Evolutionary conservation across 1,139 yeast species (phyloP), one percentile per base, ranked within the genome.

Genomic region (Zygotorulaspora mrakii): DNA sequence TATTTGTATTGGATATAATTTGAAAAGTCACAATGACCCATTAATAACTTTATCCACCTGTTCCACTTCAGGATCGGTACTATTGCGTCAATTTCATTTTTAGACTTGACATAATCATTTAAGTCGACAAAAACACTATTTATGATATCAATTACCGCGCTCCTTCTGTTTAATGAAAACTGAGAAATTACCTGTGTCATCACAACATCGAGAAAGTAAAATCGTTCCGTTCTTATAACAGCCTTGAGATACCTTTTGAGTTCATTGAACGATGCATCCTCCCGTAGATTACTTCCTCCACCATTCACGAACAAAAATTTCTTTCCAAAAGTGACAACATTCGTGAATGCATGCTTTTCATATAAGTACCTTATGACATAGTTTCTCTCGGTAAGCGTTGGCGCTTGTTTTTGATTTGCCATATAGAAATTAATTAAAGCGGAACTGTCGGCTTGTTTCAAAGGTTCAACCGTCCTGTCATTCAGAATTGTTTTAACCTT

Each of bases 21-120:
- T 2, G 51, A 41, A 23, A 53, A 47, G 25, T 55, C 54, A 32
- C 57, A 55, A 33, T 50, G 50, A 3, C 63, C 62, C 20, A 54
- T 48, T 20, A 55, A 29, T 14, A 40, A 23, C 17, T 44, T 51
- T 26, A 50, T 44, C 54, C 59, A 49, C 23, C 46, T 43, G 9
- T 43, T 47, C 62, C 63, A 58, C 22, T 45, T 43, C 8, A 44
- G 22, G 14, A 54, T 20, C 2, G 50, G 41, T n/a, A 49, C 53
- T 3, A 33, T 35, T 7, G 39, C 33, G 9, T 40, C 26, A 5
- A 31, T 31, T 20, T 29, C 33, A 10, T 25, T 12, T 16, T 20
- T 36, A 9, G 32, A 9, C 21, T 33, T 28, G 11, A 31, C 6
- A 5, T 25, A 20, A 12, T 37, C 33, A 14, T 39, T 30, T 23